phyloP scores from a whole-genome alignment of 331 rosid genomes.

The Acacia concinna region DNA sequence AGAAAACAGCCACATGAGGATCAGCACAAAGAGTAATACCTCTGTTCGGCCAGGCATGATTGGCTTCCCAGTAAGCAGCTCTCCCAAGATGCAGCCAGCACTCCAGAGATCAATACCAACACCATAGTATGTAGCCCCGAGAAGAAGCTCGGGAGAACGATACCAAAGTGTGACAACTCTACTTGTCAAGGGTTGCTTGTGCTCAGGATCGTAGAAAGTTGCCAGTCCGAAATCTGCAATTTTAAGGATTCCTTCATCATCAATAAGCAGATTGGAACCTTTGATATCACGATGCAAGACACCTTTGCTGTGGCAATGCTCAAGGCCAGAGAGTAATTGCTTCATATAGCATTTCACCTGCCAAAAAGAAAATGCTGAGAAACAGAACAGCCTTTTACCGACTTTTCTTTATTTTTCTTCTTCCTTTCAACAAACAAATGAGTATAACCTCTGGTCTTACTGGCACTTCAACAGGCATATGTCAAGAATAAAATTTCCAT shows the following conservation, averaged over 20 bases:
- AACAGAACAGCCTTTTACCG: slow-evolving; percentile 43
- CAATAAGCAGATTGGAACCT: slow-evolving; percentile 94
- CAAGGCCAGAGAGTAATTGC: slow-evolving; percentile 94
- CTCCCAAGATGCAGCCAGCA: slow-evolving; percentile 98
- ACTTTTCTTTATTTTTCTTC: slow-evolving; percentile 20
- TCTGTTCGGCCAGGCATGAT: slow-evolving; percentile 98
- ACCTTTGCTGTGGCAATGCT: slow-evolving; percentile 93
- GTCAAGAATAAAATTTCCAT: slow-evolving; percentile 12
- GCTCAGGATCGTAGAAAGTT: slow-evolving; percentile 65
- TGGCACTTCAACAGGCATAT: slow-evolving; percentile 8
- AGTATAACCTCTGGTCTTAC: neutral
- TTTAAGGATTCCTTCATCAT: slow-evolving; percentile 84
- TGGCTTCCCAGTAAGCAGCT: slow-evolving; percentile 96
- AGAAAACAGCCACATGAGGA: slow-evolving; percentile 15
- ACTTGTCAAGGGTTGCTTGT: slow-evolving; percentile 87
- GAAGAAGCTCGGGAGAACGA: slow-evolving; percentile 97
- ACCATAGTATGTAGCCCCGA: slow-evolving; percentile 86
- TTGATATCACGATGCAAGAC: slow-evolving; percentile 97
- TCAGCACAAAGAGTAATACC: slow-evolving; percentile 52
- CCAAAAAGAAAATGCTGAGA: slow-evolving; percentile 46
- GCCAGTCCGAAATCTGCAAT: slow-evolving; percentile 99
- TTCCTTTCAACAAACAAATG: neutral
- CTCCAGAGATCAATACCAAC: slow-evolving; percentile 94
- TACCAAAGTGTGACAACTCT: slow-evolving; percentile 99
- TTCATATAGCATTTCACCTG: slow-evolving; percentile 97